Evolutionary conservation across 176 grass and related monocot species (phyloP), one percentile per base, ranked within the genome.

Genomic region (Lolium rigidum): DNA sequence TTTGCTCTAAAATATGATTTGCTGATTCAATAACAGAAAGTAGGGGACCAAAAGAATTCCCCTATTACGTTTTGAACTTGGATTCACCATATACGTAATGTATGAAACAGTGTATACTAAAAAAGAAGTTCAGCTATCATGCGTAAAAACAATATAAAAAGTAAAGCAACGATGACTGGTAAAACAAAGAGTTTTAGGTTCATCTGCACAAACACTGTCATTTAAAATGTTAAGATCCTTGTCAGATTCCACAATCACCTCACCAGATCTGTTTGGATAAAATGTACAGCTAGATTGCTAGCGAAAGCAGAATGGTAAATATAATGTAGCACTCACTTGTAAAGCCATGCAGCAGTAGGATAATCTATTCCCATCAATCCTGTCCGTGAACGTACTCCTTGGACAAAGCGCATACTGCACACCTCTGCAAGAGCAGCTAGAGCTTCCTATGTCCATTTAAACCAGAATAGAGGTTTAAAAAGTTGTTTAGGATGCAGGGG

Each of bases 311-410:
- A 48, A 77, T 9, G n/a, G 2, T 50, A 50, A 59, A 49, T 46
- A 22, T 17, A 65, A 7, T 17, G 22, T 57, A 7, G 15, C 21
- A 83, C 64, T 87, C 79, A 90, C 95, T 78, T 95, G 74, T 88
- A 95, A 89, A 98, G 91, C 93, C 95, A 98, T 76, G 47, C 49
- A 47, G 91, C 93, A 80, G 93, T 98, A 89, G 93, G 92, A 82
- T 95, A 98, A 67, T 98, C 90, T 78, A 98, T 94, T 87, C 96
- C 96, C 85, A 98, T 92, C 86, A 98, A 89, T 67, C 93, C 96
- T 78, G 90, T 95, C 18, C 86, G 84, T 21, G 91, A 83, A 82
- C 86, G 66, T 70, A 95, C 59, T 86, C 96, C 96, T 77, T 98
- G 94, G 22, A 98, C 92, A 91, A 95, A 98, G 20, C 93, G 89